Percentiles rank a stretch among this genome's conserved stretches.
phyloP scores from a whole-genome alignment of 1,139 yeast genomes.

The Pneumocystis wakefieldiae region DNA sequence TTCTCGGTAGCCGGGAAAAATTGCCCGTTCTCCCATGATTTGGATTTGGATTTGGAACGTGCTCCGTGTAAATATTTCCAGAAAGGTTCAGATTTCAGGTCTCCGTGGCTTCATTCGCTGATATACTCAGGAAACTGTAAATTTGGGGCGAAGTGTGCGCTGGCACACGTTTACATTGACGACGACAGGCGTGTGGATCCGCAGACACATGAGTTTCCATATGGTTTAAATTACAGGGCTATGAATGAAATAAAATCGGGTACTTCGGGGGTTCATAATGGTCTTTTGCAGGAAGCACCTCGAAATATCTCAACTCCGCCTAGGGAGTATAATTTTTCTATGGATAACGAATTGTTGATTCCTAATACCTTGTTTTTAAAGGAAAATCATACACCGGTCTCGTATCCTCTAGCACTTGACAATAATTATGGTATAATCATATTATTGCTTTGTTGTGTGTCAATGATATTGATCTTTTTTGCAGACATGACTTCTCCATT shows the following conservation, averaged over 20 bases:
- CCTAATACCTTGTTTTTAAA: neutral
- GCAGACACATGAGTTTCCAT: neutral
- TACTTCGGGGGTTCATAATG: neutral
- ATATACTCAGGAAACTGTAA: constrained; percentile 58
- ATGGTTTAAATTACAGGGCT: neutral
- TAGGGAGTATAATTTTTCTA: neutral
- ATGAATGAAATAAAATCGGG: neutral
- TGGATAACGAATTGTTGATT: neutral
- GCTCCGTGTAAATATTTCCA: constrained; percentile 87
- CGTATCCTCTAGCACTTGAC: neutral
- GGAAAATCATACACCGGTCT: neutral
- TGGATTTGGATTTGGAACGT: constrained; percentile 45
- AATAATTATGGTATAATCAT: neutral
- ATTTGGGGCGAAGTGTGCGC: constrained; percentile 83
- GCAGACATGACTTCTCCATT: neutral
- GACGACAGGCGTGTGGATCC: constrained; percentile 66
- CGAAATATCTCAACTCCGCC: neutral
- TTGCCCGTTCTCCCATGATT: constrained; percentile 81
- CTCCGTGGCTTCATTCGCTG: neutral
- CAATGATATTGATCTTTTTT: neutral
- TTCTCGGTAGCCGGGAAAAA: constrained; percentile 42
- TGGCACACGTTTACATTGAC: constrained; percentile 66
- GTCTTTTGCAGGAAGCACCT: neutral
- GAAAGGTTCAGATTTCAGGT: constrained; percentile 25
- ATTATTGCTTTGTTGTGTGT: neutral